These are phyloP conservation scores for Rhynchosporium graminicola DNA, from an alignment of 2,329 filamentous ascomycete species.

Conservation along the genomic window DNA sequence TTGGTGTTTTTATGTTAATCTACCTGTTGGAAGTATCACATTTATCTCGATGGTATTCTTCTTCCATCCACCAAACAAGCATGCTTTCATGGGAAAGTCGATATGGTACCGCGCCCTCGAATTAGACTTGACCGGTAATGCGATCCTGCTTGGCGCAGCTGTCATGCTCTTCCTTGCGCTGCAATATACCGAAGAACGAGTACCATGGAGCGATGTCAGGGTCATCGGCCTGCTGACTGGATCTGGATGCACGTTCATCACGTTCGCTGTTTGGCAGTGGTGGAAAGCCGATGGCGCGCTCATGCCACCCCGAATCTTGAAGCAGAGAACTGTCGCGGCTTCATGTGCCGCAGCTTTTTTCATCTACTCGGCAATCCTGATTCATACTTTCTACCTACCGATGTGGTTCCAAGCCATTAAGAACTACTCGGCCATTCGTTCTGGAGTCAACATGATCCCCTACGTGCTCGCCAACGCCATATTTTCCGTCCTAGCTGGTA, in stretches of 20 bases:
- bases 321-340: constrained; percentile 41
- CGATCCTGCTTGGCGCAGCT: constrained; percentile 46
- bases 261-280: constrained; percentile 41
- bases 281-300: constrained; percentile 50
- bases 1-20: constrained; percentile 41
- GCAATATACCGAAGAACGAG: constrained; percentile 46
- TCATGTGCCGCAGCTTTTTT: constrained; percentile 34
- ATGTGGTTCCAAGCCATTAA: constrained; percentile 37
- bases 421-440: constrained; percentile 23
- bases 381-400: constrained; percentile 40
- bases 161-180: constrained; percentile 47
- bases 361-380: constrained; percentile 37
- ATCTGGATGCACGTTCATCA: constrained; percentile 31
- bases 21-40: constrained; percentile 42
- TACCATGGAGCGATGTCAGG: constrained; percentile 32
- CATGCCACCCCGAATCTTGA: constrained; percentile 46
- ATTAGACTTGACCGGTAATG: constrained; percentile 49
- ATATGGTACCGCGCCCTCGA: constrained; percentile 37
- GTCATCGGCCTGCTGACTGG: constrained; percentile 42
- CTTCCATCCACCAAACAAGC: constrained; percentile 42
- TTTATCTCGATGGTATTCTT: constrained; percentile 43
- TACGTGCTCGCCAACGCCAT: constrained; percentile 34
- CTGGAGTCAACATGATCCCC: constrained; percentile 34
- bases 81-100: constrained; percentile 40
- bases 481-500: constrained; percentile 39